Conservation (phyloP, 495 filamentous ascomycete species). For the Rusavskia elegans region DNA sequence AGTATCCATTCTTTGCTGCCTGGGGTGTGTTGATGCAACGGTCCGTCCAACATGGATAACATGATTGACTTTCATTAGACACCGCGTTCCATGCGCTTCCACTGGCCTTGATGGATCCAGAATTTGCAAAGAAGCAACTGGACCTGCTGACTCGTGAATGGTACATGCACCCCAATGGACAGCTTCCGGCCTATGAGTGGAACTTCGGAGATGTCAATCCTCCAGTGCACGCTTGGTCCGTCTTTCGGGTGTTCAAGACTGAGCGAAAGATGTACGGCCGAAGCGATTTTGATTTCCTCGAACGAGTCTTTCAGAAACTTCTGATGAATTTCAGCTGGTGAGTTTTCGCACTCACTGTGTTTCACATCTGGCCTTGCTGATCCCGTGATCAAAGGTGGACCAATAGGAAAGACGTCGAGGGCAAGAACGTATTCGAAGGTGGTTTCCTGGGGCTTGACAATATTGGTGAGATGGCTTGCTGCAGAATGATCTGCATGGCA, state of each 20-base stretch:
- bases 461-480: conserved; percentile 38
- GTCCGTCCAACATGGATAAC: neutral
- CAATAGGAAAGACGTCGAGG: conserved; percentile 83
- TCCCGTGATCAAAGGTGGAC: conserved; percentile 42
- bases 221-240: conserved; percentile 90
- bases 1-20: conserved; percentile 95
- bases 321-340: conserved; percentile 90
- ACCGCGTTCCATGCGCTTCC: conserved; percentile 94
- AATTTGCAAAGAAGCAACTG: conserved; percentile 94
- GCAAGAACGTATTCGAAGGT: conserved; percentile 93
- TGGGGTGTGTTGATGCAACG: conserved; percentile 31
- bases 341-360: neutral
- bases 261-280: conserved; percentile 93
- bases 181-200: conserved; percentile 88
- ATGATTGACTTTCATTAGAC: conserved; percentile 24
- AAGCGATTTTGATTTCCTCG: conserved; percentile 87
- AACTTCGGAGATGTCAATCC: conserved; percentile 97
- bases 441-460: conserved; percentile 96
- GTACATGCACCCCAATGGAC: conserved; percentile 98
- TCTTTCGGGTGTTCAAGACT: conserved; percentile 92
- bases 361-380: no score
- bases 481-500: no score
- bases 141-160: conserved; percentile 91
- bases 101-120: conserved; percentile 89
- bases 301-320: conserved; percentile 91